phyloP scores from a whole-genome alignment of 2,329 filamentous ascomycete species.

The Fusarium liriodendri region DNA sequence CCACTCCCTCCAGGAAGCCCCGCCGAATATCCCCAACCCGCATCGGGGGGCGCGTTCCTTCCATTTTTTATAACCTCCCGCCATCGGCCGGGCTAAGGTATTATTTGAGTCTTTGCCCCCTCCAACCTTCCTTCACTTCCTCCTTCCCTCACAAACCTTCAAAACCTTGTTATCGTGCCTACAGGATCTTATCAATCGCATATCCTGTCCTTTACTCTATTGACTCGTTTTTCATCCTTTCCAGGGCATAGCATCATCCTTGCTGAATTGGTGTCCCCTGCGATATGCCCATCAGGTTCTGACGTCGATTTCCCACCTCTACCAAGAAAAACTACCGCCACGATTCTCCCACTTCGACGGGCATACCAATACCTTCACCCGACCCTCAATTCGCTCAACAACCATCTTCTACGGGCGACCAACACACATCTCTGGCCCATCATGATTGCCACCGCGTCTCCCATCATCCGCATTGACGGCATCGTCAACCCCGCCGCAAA shows the following conservation, averaged over 20 bases:
- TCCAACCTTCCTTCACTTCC: constrained; percentile 24
- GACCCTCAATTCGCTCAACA: constrained; percentile 13
- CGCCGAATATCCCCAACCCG: constrained; percentile 38
- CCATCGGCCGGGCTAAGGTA: constrained; percentile 22
- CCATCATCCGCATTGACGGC: constrained; percentile 41
- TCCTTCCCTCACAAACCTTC: neutral
- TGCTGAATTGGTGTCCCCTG: constrained; percentile 3
- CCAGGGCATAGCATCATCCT: constrained; percentile 13
- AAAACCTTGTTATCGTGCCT: neutral
- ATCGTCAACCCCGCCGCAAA: constrained; percentile 55
- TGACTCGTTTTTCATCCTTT: neutral
- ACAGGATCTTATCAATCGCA: constrained; percentile 40
- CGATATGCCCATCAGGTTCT: constrained; percentile 42
- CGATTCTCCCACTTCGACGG: constrained; percentile 30
- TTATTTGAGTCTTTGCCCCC: constrained; percentile 37
- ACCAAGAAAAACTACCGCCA: constrained; percentile 11
- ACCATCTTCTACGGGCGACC: constrained; percentile 15
- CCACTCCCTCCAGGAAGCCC: constrained; percentile 5
- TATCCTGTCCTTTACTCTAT: constrained; percentile 3
- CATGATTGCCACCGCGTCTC: constrained; percentile 45
- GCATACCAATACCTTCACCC: constrained; percentile 28
- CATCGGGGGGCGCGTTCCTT: constrained; percentile 29
- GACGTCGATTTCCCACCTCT: constrained; percentile 33
- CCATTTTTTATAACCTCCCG: constrained; percentile 43
- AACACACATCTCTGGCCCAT: constrained; percentile 27